A percentile compares a stretch with the other conserved stretches of the same genome.
These are phyloP conservation scores for Craterostigma plantagineum DNA, from an alignment of 257 asterid genomes.

Conservation along the genomic window DNA sequence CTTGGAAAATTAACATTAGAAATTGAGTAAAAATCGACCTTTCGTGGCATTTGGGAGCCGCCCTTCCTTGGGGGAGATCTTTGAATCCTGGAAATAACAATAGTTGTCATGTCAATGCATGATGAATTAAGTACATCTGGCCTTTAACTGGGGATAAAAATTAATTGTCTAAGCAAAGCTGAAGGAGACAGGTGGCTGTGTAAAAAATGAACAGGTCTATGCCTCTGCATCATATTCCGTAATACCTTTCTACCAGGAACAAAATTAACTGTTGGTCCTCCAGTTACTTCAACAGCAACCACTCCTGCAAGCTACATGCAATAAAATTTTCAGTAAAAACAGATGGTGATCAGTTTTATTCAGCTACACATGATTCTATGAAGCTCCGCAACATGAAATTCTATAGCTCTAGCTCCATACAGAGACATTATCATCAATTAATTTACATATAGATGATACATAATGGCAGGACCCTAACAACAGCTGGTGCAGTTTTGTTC, in stretches of 20 bases:
- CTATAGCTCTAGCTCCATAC: background rate
- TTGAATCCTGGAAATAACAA: constrained; percentile 63
- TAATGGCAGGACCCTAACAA: background rate
- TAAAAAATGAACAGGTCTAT: background rate
- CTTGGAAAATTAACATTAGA: constrained; percentile 6
- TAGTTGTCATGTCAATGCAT: constrained; percentile 7
- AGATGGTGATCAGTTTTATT: background rate
- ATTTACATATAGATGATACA: no score
- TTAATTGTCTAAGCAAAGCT: no score
- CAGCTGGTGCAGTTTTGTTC: background rate
- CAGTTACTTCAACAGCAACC: constrained; percentile 93
- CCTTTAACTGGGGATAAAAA: constrained; percentile 7
- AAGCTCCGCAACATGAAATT: background rate
- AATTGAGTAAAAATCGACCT: constrained; percentile 24
- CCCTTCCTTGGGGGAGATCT: constrained; percentile 63
- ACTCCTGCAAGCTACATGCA: constrained; percentile 72
- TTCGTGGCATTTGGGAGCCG: constrained; percentile 83
- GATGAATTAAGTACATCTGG: constrained; percentile 8
- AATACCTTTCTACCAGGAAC: constrained; percentile 87
- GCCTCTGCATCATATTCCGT: constrained; percentile 1
- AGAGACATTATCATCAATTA: background rate
- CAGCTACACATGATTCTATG: background rate
- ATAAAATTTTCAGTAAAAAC: background rate
- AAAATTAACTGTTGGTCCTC: constrained; percentile 77
- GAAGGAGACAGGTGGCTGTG: no score